Evolutionary conservation across 2,329 filamentous ascomycete genomes (phyloP).

Genomic region (Fusarium drepaniforme): DNA sequence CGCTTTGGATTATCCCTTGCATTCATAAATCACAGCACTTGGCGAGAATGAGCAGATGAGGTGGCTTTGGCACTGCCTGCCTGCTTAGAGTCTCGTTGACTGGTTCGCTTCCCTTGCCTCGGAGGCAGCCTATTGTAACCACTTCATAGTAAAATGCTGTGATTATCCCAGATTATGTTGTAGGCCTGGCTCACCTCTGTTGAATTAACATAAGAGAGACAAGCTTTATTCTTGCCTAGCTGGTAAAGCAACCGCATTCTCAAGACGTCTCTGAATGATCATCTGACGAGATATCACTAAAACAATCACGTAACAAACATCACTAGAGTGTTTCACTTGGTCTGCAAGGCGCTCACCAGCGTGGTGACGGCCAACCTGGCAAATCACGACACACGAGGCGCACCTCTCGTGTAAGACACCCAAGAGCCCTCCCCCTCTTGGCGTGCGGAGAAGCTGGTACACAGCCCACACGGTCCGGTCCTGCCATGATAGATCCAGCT

Average conservation of each 20-base stretch:
- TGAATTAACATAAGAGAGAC: neutral
- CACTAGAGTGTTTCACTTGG: neutral
- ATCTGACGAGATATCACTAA: neutral
- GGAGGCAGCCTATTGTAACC: neutral
- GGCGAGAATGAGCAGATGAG: neutral
- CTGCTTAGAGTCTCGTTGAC: neutral
- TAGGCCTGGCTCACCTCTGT: neutral
- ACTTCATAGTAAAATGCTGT: neutral
- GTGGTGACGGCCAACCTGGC: neutral
- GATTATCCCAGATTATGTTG: neutral
- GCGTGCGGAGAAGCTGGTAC: neutral
- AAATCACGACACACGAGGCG: neutral
- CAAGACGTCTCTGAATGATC: neutral
- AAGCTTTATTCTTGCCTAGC: neutral
- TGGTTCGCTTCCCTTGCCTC: neutral
- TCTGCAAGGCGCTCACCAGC: neutral
- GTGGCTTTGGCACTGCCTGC: neutral
- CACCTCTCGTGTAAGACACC: neutral
- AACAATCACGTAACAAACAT: neutral
- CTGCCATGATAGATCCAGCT: neutral
- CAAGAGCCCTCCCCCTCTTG: neutral
- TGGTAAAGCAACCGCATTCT: neutral
- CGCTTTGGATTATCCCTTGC: neutral
- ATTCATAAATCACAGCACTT: neutral
- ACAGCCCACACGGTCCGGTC: neutral